Evolutionary conservation across 495 filamentous ascomycete genomes (phyloP), one percentile per base, ranked within the genome.

Genomic region (Penicillium simplicissimum): DNA sequence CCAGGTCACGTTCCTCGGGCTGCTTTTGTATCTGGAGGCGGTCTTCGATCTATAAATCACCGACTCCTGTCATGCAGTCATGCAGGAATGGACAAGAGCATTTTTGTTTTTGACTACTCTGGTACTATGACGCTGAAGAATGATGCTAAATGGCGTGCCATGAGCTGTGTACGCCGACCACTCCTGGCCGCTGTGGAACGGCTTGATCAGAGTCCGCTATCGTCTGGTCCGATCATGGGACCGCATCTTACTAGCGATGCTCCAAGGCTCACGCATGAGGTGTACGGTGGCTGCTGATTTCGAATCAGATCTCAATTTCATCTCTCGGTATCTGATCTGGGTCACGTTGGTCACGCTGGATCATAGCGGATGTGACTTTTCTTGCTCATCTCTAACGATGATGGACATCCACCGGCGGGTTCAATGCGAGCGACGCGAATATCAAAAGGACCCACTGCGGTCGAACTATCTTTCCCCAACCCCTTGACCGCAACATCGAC

Each of bases 401-500:
- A 17, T 10, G 43, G 25, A 40, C 19, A 23, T 58, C n/a, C 34
- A 54, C 36, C 53, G 45, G 28, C n/a, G 13, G 15, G 25, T 8
- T 52, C 8, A 43, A n/a, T 34, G 19, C 38, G 6, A 28, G 23
- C 38, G 38, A 38, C 51, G 53, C 21, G 45, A 57, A 52, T 21
- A 59, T 57, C 45, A 45, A 17, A 57, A 48, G 63, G 68, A 64
- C 68, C 68, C 68, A 71, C 68, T 61, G 42, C 36, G 42, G 35
- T 56, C 42, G 42, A 52, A 64, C 52, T 64, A 70, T 58, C 55
- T 47, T 55, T 35, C 68, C 68, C 59, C 63, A 69, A 66, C 63
- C 53, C 48, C 63, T 67, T 71, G 68, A 71, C 68, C 68, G 68
- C 66, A 71, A 71, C 47, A 57, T 67, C 56, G 59, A 53, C 51